Conservation (phyloP, 257 asterid species). For the Petunia axillaris region DNA sequence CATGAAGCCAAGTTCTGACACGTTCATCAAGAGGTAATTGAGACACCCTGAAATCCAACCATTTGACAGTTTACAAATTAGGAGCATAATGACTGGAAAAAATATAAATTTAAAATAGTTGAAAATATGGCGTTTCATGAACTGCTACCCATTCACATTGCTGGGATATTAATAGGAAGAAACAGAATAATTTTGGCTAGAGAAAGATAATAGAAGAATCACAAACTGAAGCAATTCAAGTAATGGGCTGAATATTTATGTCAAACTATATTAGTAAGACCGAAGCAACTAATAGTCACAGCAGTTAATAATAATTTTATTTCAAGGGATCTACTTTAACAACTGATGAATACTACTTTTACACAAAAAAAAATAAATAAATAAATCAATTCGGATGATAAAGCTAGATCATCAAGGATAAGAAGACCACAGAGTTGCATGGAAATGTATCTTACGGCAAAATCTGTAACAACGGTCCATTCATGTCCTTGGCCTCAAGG, state of each 20-base stretch:
- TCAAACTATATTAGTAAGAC: neutral
- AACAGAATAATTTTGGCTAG: neutral
- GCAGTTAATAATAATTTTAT: neutral
- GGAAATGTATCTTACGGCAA: constrained; percentile 4
- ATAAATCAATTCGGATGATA: constrained; percentile 15
- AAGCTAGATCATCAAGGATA: constrained; percentile 11
- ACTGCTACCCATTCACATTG: neutral
- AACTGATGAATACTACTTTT: neutral
- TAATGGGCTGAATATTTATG: constrained; percentile 2
- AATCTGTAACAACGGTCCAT: neutral
- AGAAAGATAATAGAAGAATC: constrained; percentile 16
- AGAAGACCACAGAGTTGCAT: neutral
- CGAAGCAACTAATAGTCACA: neutral
- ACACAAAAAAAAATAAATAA: neutral
- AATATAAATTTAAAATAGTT: neutral
- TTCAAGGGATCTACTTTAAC: constrained; percentile 16
- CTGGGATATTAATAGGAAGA: neutral
- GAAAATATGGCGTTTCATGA: constrained; percentile 16
- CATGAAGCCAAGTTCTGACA: constrained; percentile 55
- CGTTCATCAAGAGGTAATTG: constrained; percentile 75
- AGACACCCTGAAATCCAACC: constrained; percentile 61
- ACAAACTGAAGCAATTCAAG: constrained; percentile 6
- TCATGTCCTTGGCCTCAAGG: neutral
- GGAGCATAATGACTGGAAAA: neutral
- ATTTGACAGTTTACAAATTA: constrained; percentile 21